These are phyloP conservation scores for Scedosporium minutisporum DNA, from an alignment of 2,329 filamentous ascomycete species.

Conservation along the genomic window DNA sequence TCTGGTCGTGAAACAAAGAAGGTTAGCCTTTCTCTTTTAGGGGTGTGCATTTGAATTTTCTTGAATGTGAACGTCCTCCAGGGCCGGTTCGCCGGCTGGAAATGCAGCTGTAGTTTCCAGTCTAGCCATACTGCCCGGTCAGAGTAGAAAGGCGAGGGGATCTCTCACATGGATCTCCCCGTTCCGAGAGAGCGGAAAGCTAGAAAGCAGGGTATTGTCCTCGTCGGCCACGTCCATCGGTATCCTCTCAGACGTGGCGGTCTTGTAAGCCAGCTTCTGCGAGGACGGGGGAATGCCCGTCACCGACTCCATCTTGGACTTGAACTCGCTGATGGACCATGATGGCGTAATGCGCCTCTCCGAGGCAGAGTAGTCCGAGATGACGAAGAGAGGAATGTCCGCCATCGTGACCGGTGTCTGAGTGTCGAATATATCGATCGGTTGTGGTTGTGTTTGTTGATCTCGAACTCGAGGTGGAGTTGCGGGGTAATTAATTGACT, in stretches of 20 bases:
- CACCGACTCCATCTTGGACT: constrained; percentile 80
- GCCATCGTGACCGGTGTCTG: constrained; percentile 39
- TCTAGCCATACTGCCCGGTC: too few species aligned
- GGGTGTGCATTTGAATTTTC: not conserved
- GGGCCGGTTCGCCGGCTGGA: not conserved
- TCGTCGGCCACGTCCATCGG: constrained; percentile 63
- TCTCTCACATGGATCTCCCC: constrained; percentile 70
- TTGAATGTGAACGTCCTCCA: not conserved
- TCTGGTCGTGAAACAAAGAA: constrained; percentile 34
- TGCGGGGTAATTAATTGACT: not conserved
- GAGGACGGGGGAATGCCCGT: constrained; percentile 78
- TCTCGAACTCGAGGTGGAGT: not conserved
- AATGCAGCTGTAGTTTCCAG: too few species aligned
- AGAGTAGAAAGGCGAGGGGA: constrained; percentile 4
- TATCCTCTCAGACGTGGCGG: constrained; percentile 46
- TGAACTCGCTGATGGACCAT: constrained; percentile 80
- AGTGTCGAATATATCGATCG: not conserved
- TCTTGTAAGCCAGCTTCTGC: constrained; percentile 67
- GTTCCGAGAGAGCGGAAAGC: constrained; percentile 61
- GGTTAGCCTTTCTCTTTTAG: not conserved
- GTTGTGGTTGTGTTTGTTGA: too few species aligned
- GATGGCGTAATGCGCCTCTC: constrained; percentile 88
- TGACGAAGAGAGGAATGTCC: constrained; percentile 67
- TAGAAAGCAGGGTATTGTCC: constrained; percentile 54
- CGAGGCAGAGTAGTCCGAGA: constrained; percentile 67